Evolutionary conservation across 805 yeast genomes (phyloP).

Genomic region (Schwanniomyces sp.): DNA sequence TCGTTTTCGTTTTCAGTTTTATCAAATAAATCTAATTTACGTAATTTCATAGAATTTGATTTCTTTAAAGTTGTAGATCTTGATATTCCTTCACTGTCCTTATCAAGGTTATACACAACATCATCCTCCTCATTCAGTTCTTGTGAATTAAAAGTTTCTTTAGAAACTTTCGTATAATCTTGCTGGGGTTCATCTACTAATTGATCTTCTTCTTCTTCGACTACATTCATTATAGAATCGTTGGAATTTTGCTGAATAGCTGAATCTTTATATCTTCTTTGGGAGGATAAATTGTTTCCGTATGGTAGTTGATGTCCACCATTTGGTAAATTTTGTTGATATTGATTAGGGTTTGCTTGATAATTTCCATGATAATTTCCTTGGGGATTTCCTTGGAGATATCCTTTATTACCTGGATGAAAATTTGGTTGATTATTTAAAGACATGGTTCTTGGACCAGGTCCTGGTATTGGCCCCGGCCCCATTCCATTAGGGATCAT

Average conservation of each 20-base stretch:
- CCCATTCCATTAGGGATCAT: constrained; percentile 2
- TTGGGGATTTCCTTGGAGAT: not conserved
- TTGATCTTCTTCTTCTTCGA: constrained; percentile 36
- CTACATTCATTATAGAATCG: constrained; percentile 34
- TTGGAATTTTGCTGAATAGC: constrained; percentile 15
- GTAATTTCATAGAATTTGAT: constrained; percentile 39
- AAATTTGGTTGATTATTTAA: constrained; percentile 11
- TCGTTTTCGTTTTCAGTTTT: constrained; percentile 8
- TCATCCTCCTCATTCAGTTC: constrained; percentile 15
- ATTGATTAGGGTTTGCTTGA: not conserved
- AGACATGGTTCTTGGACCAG: constrained; percentile 30
- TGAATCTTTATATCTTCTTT: not conserved
- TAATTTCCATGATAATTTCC: not conserved
- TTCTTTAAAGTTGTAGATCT: constrained; percentile 40
- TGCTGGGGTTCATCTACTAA: not conserved
- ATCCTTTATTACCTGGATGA: not conserved
- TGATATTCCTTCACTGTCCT: constrained; percentile 27
- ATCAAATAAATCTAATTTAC: constrained; percentile 39
- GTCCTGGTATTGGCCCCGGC: constrained; percentile 4
- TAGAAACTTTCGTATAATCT: not conserved
- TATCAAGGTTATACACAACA: constrained; percentile 30
- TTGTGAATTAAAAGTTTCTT: not conserved
- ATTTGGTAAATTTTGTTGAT: not conserved
- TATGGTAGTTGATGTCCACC: not conserved
- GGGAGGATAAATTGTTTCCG: not conserved